phyloP scores from a whole-genome alignment of 2,329 filamentous ascomycete genomes.

The Colletotrichum sidae region DNA sequence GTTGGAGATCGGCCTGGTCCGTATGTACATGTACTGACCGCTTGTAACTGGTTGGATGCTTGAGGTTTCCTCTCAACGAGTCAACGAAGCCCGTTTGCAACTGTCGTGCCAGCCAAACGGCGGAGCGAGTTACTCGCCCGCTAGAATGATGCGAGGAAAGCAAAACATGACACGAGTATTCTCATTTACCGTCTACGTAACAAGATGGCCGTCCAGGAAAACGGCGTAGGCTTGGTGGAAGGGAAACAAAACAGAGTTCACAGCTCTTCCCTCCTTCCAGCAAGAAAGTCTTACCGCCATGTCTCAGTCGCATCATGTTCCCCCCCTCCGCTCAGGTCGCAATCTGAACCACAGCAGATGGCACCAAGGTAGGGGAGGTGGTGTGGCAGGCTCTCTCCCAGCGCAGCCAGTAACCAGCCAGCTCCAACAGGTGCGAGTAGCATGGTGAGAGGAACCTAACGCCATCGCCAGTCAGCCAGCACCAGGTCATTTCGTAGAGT shows the following conservation, averaged over 20 bases:
- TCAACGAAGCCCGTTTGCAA: conserved; percentile 5
- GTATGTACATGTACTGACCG: not conserved
- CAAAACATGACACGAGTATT: conserved; percentile 22
- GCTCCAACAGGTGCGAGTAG: not conserved
- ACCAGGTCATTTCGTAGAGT: conserved; percentile 21
- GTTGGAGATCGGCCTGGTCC: not conserved
- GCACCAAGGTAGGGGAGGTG: conserved; percentile 1
- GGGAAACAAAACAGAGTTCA: conserved; percentile 32
- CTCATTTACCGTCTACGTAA: not conserved
- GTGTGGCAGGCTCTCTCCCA: conserved; percentile 30
- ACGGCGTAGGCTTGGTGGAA: no score
- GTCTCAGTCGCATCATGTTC: conserved; percentile 35
- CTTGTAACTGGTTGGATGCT: not conserved
- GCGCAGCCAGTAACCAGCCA: conserved; percentile 19
- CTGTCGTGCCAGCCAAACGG: conserved; percentile 16
- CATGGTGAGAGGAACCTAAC: conserved; percentile 17
- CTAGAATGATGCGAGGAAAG: conserved; percentile 6
- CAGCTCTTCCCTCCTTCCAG: conserved; percentile 21
- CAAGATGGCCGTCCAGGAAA: no score
- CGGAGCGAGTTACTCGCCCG: conserved; percentile 3
- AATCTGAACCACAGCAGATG: conserved; percentile 29
- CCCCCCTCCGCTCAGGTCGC: conserved; percentile 30
- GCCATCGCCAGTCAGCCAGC: conserved; percentile 22
- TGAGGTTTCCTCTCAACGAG: no score
- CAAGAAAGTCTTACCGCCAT: conserved; percentile 30